Percentiles rank a stretch among this genome's conserved stretches.
Conservation (phyloP, 225 moss, liverwort and hornwort genomes). For the Ulota crispa region DNA sequence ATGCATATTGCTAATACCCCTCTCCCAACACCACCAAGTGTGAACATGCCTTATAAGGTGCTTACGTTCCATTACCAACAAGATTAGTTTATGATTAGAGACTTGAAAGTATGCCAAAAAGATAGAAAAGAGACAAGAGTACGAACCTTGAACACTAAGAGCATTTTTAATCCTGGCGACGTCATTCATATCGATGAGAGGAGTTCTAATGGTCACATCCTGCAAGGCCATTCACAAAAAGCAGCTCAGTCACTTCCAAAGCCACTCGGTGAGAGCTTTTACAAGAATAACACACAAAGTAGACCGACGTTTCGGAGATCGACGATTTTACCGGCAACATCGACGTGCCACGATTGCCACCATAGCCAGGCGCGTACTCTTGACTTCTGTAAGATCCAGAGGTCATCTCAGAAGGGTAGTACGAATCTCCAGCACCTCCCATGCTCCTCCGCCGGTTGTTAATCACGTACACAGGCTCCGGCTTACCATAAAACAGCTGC, state of each 20-base stretch:
- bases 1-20: no score
- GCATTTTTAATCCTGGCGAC: slow-evolving; percentile 43
- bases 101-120: neutral
- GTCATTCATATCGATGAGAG: slow-evolving; percentile 43
- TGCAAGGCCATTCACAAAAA: slow-evolving; percentile 17
- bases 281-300: neutral
- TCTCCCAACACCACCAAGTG: no score
- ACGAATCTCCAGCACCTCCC: slow-evolving; percentile 21
- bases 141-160: slow-evolving; percentile 38
- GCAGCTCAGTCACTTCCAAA: neutral
- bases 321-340: slow-evolving; percentile 27
- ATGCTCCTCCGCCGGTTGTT: slow-evolving; percentile 38
- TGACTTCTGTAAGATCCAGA: slow-evolving; percentile 16
- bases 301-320: neutral
- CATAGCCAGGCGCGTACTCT: slow-evolving; percentile 8
- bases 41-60: no score
- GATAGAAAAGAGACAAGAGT: neutral
- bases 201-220: slow-evolving; percentile 48
- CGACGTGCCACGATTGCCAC: neutral
- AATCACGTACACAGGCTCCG: slow-evolving; percentile 54
- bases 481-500: slow-evolving; percentile 55
- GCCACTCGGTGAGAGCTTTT: neutral
- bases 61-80: no score
- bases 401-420: slow-evolving; percentile 20
- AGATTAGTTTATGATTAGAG: neutral